A percentile compares a stretch with the other conserved stretches of the same genome.
phyloP scores from a whole-genome alignment of 2,329 filamentous ascomycete species.

The Neopestalotiopsis sp. region DNA sequence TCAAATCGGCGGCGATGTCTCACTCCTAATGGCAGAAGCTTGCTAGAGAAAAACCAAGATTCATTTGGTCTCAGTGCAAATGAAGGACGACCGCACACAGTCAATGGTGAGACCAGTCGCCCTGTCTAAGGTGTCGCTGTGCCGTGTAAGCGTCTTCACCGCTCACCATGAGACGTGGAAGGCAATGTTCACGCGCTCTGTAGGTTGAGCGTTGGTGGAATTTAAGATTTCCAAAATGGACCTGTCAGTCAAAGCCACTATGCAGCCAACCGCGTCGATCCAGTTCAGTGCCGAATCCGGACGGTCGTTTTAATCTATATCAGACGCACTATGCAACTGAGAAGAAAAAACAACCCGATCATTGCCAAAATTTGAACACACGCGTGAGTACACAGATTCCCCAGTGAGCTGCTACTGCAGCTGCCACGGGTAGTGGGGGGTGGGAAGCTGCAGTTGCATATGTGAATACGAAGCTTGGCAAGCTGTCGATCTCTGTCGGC shows the following conservation, averaged over 20 bases:
- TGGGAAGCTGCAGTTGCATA: slow-evolving; percentile 14
- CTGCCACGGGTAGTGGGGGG: not conserved
- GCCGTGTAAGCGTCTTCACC: not conserved
- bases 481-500: slow-evolving; percentile 3
- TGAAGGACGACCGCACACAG: not conserved
- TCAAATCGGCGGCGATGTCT: not conserved
- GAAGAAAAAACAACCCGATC: too few relatives aligned
- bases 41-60: not conserved
- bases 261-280: not conserved
- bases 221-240: not conserved
- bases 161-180: not conserved
- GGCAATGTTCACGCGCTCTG: not conserved
- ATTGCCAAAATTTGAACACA: too few relatives aligned
- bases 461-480: slow-evolving; percentile 17
- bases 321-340: not conserved
- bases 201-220: not conserved
- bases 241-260: slow-evolving; percentile 2
- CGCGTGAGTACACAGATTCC: not conserved
- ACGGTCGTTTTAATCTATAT: not conserved
- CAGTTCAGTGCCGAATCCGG: not conserved
- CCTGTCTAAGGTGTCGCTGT: not conserved
- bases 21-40: not conserved
- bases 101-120: not conserved
- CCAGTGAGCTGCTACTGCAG: not conserved
- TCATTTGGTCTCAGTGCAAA: not conserved